Conservation (phyloP, 2,329 filamentous ascomycete genomes). For the Fusarium sp. region DNA sequence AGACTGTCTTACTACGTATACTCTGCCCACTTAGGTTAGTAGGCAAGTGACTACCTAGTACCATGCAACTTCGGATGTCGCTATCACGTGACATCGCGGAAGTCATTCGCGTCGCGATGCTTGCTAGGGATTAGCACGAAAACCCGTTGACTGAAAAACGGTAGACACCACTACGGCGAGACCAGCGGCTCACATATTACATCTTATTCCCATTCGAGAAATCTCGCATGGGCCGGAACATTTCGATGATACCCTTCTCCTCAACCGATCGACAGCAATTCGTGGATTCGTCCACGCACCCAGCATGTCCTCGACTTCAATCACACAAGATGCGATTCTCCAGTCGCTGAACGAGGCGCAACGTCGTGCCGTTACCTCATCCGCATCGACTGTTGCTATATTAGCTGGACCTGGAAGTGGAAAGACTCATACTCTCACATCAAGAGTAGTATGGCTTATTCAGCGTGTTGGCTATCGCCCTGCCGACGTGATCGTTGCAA, state of each 20-base stretch:
- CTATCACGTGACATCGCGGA: slow-evolving; percentile 36
- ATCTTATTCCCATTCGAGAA: background rate
- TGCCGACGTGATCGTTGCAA: slow-evolving; percentile 92
- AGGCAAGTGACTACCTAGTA: no score
- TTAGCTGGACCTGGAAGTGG: slow-evolving; percentile 79
- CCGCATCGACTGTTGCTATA: slow-evolving; percentile 71
- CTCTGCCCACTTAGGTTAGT: no score
- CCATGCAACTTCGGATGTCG: background rate
- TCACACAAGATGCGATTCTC: slow-evolving; percentile 56
- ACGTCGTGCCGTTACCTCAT: slow-evolving; percentile 67
- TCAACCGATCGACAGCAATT: slow-evolving; percentile 23
- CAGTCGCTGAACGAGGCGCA: slow-evolving; percentile 68
- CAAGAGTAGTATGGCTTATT: slow-evolving; percentile 90
- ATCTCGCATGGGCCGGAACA: slow-evolving; percentile 3
- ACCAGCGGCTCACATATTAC: background rate
- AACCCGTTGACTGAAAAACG: background rate
- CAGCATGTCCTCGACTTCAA: slow-evolving; percentile 49
- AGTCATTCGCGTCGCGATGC: slow-evolving; percentile 24
- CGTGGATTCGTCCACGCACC: slow-evolving; percentile 42
- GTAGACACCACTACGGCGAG: background rate
- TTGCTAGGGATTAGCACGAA: slow-evolving; percentile 4
- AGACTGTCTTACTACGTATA: no score
- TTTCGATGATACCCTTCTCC: slow-evolving; percentile 29
- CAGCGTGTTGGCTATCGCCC: slow-evolving; percentile 78
- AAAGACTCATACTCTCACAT: slow-evolving; percentile 95